A percentile compares a stretch with the other conserved stretches of the same genome.
Conservation (phyloP, 2,329 filamentous ascomycete species). For the Cercospora citrullina region DNA sequence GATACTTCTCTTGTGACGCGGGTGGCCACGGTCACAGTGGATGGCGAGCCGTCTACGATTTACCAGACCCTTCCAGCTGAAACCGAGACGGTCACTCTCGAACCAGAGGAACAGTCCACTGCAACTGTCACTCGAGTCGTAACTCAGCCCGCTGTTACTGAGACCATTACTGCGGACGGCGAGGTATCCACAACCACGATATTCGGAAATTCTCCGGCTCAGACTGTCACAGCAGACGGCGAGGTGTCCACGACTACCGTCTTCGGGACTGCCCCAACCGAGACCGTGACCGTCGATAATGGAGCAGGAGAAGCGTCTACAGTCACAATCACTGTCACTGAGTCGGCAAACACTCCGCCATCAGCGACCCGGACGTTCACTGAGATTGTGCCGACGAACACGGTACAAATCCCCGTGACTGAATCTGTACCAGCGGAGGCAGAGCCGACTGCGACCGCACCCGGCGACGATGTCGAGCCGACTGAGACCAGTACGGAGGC, state of each 20-base stretch:
- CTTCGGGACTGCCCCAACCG: not conserved
- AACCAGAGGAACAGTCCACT: not conserved
- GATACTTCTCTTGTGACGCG: not conserved
- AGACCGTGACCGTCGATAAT: not conserved
- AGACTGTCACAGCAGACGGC: not conserved
- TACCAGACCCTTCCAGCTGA: not conserved
- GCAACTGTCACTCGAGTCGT: not conserved
- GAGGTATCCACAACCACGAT: not conserved
- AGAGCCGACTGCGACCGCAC: not conserved
- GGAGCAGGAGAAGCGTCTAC: too few species aligned
- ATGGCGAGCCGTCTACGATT: not conserved
- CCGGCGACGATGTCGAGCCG: not conserved
- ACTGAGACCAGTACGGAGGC: not conserved
- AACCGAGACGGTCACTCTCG: not conserved
- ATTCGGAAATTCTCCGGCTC: not conserved
- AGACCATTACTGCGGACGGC: not conserved
- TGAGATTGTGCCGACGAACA: not conserved
- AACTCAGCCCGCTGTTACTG: not conserved
- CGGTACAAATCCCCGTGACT: not conserved
- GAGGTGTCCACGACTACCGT: not conserved
- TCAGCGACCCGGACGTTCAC: not conserved
- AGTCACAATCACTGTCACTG: not conserved
- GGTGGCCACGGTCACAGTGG: not conserved
- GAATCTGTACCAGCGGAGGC: not conserved
- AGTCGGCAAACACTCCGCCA: not conserved